Percentiles rank a stretch among this genome's conserved stretches.
Evolutionary conservation across 73 alveolate genomes (phyloP).

Genomic region (Tetrahymena malaccensis): DNA sequence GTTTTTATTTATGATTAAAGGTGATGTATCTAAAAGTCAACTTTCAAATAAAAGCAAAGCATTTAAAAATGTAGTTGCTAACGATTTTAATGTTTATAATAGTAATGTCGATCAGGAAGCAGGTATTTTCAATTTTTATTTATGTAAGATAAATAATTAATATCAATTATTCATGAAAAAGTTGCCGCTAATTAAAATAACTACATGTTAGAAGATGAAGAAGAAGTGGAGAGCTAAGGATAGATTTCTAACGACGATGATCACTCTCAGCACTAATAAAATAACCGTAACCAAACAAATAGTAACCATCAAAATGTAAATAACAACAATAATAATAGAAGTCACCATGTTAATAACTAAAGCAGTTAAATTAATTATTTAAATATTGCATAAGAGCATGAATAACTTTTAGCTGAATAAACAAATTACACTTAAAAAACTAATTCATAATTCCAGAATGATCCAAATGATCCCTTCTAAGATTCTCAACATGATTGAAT

Average conservation of each 20-base stretch:
- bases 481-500: not conserved
- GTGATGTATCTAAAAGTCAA: not conserved
- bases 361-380: not conserved
- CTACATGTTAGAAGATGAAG: not conserved
- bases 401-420: not conserved
- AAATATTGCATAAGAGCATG: not conserved
- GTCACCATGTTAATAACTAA: not conserved
- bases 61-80: not conserved
- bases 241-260: not conserved
- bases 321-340: not conserved
- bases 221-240: not conserved
- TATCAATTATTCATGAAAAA: not conserved
- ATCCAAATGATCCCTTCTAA: not conserved
- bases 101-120: not conserved
- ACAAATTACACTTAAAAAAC: not conserved
- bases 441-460: not conserved
- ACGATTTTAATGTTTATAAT: not conserved
- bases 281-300: not conserved
- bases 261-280: not conserved
- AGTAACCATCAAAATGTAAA: not conserved
- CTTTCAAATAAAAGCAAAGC: not conserved
- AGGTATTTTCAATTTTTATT: not conserved
- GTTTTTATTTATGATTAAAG: not conserved
- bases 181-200: not conserved
- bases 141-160: not conserved